Percentiles rank a stretch among this genome's conserved stretches.
phyloP scores from a whole-genome alignment of 148 eudicot species.

The Persicaria maculosa region DNA sequence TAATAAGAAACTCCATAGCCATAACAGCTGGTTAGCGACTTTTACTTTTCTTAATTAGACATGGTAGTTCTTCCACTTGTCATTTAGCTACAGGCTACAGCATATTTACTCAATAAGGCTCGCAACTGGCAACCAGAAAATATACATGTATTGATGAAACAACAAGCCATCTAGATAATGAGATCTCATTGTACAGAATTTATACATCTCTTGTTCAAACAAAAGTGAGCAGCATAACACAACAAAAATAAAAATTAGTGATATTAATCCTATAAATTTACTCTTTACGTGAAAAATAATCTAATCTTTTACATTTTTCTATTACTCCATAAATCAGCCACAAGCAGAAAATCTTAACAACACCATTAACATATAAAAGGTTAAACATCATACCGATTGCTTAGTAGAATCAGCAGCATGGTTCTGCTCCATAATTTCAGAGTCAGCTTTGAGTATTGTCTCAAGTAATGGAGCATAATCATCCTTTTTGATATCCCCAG shows the following conservation, averaged over 20 bases:
- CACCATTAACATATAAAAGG: neutral
- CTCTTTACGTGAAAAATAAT: too few relatives aligned
- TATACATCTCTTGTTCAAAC: neutral
- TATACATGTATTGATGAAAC: neutral
- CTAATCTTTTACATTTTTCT: too few relatives aligned
- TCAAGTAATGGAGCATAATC: constrained; percentile 58
- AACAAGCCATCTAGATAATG: neutral
- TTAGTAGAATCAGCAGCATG: constrained; percentile 21
- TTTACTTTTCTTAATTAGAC: neutral
- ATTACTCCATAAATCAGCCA: neutral
- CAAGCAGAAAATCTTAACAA: neutral
- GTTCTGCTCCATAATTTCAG: constrained; percentile 16
- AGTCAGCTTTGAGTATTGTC: constrained; percentile 35
- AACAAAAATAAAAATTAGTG: neutral
- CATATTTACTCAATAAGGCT: neutral
- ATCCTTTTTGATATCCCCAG: constrained; percentile 24
- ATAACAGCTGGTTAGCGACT: neutral
- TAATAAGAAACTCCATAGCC: neutral
- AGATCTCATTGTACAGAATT: neutral
- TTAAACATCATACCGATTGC: constrained; percentile 20
- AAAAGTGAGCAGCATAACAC: neutral
- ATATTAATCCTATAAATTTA: too few relatives aligned
- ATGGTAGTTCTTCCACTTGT: constrained; percentile 1
- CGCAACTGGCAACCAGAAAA: neutral
- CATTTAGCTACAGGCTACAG: neutral